Percentiles rank a stretch among this genome's conserved stretches.
Evolutionary conservation across 108 stramenopile genomes (phyloP).

Genomic region (Conticribra guillardii): DNA sequence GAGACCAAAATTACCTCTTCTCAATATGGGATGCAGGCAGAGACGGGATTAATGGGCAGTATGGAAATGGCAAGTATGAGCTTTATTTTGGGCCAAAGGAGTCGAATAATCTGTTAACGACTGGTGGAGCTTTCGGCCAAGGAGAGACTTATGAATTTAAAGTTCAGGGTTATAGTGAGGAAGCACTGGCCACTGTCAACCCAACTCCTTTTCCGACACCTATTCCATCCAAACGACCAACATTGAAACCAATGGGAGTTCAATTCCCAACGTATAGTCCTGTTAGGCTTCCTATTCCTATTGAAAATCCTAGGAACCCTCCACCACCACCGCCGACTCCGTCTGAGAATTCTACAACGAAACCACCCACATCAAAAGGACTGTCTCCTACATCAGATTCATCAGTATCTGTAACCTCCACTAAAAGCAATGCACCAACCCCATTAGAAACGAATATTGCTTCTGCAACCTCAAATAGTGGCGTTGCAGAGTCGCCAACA

Average conservation of each 20-base stretch:
- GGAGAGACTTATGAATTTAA: slow-evolving; percentile 15
- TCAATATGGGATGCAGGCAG: slow-evolving; percentile 31
- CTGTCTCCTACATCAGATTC: no score
- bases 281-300: neutral
- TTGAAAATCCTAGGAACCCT: neutral
- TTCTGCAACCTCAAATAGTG: no score
- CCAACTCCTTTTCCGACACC: no score
- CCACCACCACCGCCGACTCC: no score
- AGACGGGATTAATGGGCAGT: slow-evolving; percentile 21
- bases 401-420: no score
- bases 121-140: slow-evolving; percentile 20
- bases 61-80: slow-evolving; percentile 25
- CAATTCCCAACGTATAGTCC: neutral
- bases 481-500: no score
- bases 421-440: no score
- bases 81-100: slow-evolving; percentile 19
- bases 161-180: neutral
- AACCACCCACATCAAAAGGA: no score
- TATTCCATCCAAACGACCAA: no score
- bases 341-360: no score
- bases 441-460: no score
- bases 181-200: neutral
- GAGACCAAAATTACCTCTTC: slow-evolving; percentile 27
- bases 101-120: slow-evolving; percentile 4
- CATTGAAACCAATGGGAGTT: no score